These are phyloP conservation scores for Escovopsis sp. DNA, from an alignment of 2,329 filamentous ascomycete genomes.

Conservation along the genomic window DNA sequence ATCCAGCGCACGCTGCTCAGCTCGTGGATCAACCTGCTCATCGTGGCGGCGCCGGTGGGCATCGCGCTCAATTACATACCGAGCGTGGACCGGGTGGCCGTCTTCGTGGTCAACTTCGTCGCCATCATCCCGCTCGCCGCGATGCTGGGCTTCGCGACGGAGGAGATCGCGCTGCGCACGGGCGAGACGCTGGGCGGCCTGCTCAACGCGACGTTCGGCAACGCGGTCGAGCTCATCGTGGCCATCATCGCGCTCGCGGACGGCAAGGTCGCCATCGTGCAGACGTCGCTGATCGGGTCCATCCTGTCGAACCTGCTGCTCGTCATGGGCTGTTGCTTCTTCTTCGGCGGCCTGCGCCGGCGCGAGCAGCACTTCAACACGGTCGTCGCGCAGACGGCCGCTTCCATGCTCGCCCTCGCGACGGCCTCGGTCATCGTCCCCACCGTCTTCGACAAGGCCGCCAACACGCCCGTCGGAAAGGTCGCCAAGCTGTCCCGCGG, in stretches of 20 bases:
- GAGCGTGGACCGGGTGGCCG: constrained; percentile 38
- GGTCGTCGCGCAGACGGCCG: constrained; percentile 79
- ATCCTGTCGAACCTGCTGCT: constrained; percentile 84
- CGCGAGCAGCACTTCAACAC: constrained; percentile 81
- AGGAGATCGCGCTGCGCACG: constrained; percentile 68
- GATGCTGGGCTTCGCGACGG: constrained; percentile 75
- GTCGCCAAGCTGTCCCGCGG: constrained; percentile 55
- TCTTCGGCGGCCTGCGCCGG: constrained; percentile 67
- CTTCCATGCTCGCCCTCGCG: constrained; percentile 63
- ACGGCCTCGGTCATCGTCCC: constrained; percentile 78
- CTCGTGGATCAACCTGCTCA: constrained; percentile 75
- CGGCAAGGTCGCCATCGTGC: constrained; percentile 66
- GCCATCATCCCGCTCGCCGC: constrained; percentile 83
- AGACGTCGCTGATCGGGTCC: constrained; percentile 81
- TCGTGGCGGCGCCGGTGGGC: constrained; percentile 65
- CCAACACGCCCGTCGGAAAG: constrained; percentile 25
- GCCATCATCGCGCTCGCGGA: constrained; percentile 69
- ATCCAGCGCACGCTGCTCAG: constrained; percentile 60
- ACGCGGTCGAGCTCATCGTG: constrained; percentile 81
- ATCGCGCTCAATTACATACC: constrained; percentile 55
- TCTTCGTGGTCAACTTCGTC: constrained; percentile 86
- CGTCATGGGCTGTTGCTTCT: constrained; percentile 85
- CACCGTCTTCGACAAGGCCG: constrained; percentile 57
- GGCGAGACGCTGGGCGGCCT: constrained; percentile 81
- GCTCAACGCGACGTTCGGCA: constrained; percentile 85